Conservation (phyloP, 1,284 basidiomycete species). For the Malassezia pachydermatis region DNA sequence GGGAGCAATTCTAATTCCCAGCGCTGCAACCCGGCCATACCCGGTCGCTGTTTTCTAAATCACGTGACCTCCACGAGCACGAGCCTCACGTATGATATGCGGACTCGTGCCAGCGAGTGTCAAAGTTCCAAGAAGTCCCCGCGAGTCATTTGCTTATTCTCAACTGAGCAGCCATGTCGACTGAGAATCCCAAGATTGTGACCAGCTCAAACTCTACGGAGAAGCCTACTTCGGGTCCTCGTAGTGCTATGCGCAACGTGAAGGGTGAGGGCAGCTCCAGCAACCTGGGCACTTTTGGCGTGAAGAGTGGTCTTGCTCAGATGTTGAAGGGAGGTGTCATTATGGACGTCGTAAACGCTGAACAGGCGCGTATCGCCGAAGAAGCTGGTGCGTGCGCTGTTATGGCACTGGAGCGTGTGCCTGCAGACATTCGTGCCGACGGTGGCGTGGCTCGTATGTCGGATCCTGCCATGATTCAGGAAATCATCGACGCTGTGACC, state of each 20-base stretch:
- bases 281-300: conserved; percentile 73
- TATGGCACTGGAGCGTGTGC: conserved; percentile 79
- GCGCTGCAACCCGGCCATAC: conserved; percentile 9
- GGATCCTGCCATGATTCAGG: conserved; percentile 89
- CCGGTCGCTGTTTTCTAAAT: conserved; percentile 10
- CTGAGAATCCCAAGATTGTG: conserved; percentile 47
- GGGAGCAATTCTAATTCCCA: conserved; percentile 13
- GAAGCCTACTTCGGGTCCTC: conserved; percentile 26
- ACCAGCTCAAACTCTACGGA: conserved; percentile 34
- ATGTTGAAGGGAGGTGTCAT: conserved; percentile 51
- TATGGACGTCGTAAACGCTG: conserved; percentile 58
- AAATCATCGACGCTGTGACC: conserved; percentile 62
- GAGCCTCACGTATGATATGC: too few relatives aligned
- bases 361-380: conserved; percentile 89
- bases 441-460: conserved; percentile 48
- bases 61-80: conserved; percentile 9
- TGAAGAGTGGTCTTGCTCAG: conserved; percentile 60
- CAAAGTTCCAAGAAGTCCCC: too few relatives aligned
- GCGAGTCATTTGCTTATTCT: too few relatives aligned
- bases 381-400: conserved; percentile 96
- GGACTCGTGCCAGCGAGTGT: too few relatives aligned
- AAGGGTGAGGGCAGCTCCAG: conserved; percentile 53
- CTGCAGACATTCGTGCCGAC: conserved; percentile 66
- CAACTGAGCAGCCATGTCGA: conserved; percentile 28
- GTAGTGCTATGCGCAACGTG: conserved; percentile 53